phyloP scores from a whole-genome alignment of 257 asterid genomes.

The Henckelia pumila region DNA sequence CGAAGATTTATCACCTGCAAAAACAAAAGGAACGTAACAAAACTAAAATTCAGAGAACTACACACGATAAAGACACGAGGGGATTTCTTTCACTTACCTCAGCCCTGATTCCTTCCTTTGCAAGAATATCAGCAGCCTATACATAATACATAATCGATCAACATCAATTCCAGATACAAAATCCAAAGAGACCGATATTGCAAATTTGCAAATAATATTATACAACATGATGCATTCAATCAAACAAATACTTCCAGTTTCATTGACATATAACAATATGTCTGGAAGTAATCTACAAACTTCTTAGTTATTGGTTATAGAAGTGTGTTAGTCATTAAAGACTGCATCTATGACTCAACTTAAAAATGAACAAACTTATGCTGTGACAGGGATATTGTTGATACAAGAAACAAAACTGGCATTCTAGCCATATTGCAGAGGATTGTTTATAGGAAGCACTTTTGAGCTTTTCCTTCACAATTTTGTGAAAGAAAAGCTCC shows the following conservation, averaged over 20 bases:
- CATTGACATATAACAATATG: background rate
- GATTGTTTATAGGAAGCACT: too few relatives aligned
- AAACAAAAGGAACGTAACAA: constrained; percentile 6
- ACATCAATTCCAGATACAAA: constrained; percentile 23
- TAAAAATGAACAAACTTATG: background rate
- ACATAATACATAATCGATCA: constrained; percentile 21
- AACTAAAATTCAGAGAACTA: background rate
- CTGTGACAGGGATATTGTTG: background rate
- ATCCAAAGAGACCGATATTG: constrained; percentile 8
- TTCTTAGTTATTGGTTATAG: background rate
- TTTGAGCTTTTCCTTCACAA: too few relatives aligned
- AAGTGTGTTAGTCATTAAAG: background rate
- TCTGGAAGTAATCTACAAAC: background rate
- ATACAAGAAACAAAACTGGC: background rate
- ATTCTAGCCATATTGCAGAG: background rate
- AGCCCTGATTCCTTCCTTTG: constrained; percentile 75
- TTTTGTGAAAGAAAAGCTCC: too few relatives aligned
- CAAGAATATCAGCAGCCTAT: constrained; percentile 86
- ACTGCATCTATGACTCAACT: background rate
- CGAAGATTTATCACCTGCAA: constrained; percentile 76
- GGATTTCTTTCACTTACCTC: constrained; percentile 53
- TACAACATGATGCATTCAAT: background rate
- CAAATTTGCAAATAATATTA: background rate
- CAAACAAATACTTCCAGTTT: background rate
- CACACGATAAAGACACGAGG: background rate